phyloP scores from a whole-genome alignment of 2,329 filamentous ascomycete genomes.

The Sporothrix protearum region DNA sequence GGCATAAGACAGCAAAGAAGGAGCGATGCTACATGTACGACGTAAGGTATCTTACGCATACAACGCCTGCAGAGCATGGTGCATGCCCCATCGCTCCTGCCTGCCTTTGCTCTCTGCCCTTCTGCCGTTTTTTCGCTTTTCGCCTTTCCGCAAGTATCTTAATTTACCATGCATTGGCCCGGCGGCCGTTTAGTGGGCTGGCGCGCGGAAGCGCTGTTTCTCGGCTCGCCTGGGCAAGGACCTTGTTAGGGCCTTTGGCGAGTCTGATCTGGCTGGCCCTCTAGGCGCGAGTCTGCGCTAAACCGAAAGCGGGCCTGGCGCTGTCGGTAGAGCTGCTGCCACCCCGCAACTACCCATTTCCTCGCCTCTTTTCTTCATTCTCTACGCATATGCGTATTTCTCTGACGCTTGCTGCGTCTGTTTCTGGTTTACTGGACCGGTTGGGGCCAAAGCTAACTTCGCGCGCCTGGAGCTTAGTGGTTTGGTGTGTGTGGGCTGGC shows the following conservation, averaged over 20 bases:
- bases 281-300: slow-evolving; percentile 18
- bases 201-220: slow-evolving; percentile 7
- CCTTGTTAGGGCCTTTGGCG: neutral
- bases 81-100: neutral
- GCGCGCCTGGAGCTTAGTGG: neutral
- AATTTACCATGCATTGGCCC: slow-evolving; percentile 5
- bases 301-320: neutral
- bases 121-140: neutral
- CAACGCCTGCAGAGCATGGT: neutral
- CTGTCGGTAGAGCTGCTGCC: neutral
- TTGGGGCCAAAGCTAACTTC: slow-evolving; percentile 12
- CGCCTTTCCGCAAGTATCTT: neutral
- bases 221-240: neutral
- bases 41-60: no score
- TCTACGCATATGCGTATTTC: no score
- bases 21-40: no score
- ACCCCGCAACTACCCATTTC: slow-evolving; percentile 5
- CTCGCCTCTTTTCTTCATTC: neutral
- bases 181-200: neutral
- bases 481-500: neutral
- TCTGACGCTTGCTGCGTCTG: slow-evolving; percentile 9
- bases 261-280: neutral
- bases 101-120: neutral
- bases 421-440: neutral
- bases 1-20: neutral